Base-by-base conservation (phyloP, 352 stramenopile species). In the Peronospora farinosa region DNA sequence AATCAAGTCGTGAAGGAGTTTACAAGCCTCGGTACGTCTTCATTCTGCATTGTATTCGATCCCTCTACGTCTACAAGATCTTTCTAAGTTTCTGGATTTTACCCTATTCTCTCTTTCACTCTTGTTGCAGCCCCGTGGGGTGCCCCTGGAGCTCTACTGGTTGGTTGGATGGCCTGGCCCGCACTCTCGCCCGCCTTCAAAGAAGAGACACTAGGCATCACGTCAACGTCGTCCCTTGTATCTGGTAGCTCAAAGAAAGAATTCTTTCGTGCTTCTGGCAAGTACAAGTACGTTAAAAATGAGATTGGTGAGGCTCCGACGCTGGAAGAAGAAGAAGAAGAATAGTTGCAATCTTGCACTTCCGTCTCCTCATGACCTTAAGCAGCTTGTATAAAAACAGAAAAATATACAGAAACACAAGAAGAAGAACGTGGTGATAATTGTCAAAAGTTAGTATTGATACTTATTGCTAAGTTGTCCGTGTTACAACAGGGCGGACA, bases 221-320 rank as follows among this genome's bases (percentile, higher is more conserved):
- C 65, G 57, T 44, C 72, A 8, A 49, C 67, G 10, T 44, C 54
- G 11, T 52, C 55, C 10, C 50, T 56, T 32, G 61, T 65, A n/a
- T 59, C 67, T 2, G 57, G 46, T 1, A 44, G 46, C 16, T 25
- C 45, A 5, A 53, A 63, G 42, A 47, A 60, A 39, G 27, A 57
- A 19, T 55, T 78, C 17, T 86, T 90, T 64, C 61, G 61, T 39
- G 52, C 55, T 23, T 53, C 57, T 27, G 77, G 75, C 70, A 88
- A 86, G 80, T 88, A 86, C 76, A 92, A 89, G 63, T 92, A 74
- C 57, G 62, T 80, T 44, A 72, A 72, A 50, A 63, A 37, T 32
- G 80, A 92, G 69, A 75, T 92, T 43, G 80, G 80, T 28, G 80
- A 88, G 63, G 61, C 71, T 50, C 80, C 80, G 16, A 80, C 72